These are phyloP conservation scores for Vicia sativa DNA, from an alignment of 306 rosid genomes.

Conservation along the genomic window DNA sequence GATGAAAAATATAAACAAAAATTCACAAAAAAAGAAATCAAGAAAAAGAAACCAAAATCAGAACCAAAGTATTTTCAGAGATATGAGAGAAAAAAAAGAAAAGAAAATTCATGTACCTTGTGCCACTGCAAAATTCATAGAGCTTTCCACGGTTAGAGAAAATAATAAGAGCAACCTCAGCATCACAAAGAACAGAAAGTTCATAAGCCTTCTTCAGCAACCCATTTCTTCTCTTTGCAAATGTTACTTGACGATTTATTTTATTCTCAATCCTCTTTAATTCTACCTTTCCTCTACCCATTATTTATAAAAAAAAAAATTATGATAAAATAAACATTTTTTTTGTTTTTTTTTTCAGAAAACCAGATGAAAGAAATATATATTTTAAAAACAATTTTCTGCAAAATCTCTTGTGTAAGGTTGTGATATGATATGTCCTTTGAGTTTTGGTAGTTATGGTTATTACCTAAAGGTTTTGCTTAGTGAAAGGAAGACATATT, in stretches of 20 bases:
- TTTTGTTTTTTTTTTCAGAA: conserved; percentile 23
- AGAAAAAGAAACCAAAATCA: no score
- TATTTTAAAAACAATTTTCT: conserved; percentile 31
- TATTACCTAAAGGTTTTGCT: conserved; percentile 33
- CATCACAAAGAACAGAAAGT: conserved; percentile 83
- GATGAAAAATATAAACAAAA: conserved; percentile 11
- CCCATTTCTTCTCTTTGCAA: conserved; percentile 81
- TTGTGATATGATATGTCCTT: conserved; percentile 29
- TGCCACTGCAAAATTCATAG: conserved; percentile 73
- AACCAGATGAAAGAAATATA: conserved; percentile 5
- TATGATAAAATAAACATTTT: conserved; percentile 26
- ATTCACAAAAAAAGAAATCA: no score
- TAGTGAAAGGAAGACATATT: conserved; percentile 29
- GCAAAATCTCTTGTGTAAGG: conserved; percentile 34
- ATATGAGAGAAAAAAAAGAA: not conserved
- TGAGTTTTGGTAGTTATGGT: conserved; percentile 34
- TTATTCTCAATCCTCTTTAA: conserved; percentile 90
- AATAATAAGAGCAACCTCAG: conserved; percentile 81
- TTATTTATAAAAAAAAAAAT: conserved; percentile 48
- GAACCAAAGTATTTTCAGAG: not conserved
- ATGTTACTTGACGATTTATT: conserved; percentile 81
- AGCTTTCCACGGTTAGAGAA: conserved; percentile 82
- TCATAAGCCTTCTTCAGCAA: conserved; percentile 85
- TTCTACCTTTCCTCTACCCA: conserved; percentile 93
- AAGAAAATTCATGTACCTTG: conserved; percentile 46